phyloP scores from a whole-genome alignment of 345 rosid species.

The Pugionium dolabratum region DNA sequence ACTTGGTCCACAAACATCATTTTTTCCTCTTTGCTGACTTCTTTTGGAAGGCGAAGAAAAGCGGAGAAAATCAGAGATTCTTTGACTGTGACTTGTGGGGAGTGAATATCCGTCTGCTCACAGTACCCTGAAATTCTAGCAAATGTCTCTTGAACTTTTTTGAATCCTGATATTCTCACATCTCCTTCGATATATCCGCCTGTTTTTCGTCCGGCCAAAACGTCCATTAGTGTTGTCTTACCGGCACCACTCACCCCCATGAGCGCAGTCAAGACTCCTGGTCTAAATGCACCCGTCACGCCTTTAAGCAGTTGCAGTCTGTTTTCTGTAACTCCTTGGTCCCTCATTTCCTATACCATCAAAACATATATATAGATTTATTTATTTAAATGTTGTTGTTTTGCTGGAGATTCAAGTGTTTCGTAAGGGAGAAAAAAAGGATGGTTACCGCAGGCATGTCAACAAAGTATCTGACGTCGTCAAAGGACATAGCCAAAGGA shows the following conservation, averaged over 20 bases:
- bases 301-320: constrained; percentile 67
- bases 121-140: constrained; percentile 53
- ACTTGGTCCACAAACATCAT: constrained; percentile 71
- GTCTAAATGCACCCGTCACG: constrained; percentile 80
- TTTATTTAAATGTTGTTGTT: not conserved
- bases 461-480: constrained; percentile 59
- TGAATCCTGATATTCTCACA: constrained; percentile 73
- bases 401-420: constrained; percentile 8
- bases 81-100: constrained; percentile 78
- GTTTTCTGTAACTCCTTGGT: constrained; percentile 70
- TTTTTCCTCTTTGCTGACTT: constrained; percentile 67
- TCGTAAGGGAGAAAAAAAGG: not conserved
- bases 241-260: constrained; percentile 98
- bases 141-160: constrained; percentile 79
- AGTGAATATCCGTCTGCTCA: constrained; percentile 60
- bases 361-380: constrained; percentile 1
- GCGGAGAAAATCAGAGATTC: constrained; percentile 86
- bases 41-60: constrained; percentile 72
- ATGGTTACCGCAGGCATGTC: constrained; percentile 68
- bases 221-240: constrained; percentile 93
- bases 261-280: constrained; percentile 82
- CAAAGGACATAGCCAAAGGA: constrained; percentile 77
- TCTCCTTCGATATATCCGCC: constrained; percentile 90
- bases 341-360: constrained; percentile 72
- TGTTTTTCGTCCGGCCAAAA: constrained; percentile 84